Evolutionary conservation across 2,329 filamentous ascomycete genomes (phyloP).

Genomic region (Endocalyx cinctus): DNA sequence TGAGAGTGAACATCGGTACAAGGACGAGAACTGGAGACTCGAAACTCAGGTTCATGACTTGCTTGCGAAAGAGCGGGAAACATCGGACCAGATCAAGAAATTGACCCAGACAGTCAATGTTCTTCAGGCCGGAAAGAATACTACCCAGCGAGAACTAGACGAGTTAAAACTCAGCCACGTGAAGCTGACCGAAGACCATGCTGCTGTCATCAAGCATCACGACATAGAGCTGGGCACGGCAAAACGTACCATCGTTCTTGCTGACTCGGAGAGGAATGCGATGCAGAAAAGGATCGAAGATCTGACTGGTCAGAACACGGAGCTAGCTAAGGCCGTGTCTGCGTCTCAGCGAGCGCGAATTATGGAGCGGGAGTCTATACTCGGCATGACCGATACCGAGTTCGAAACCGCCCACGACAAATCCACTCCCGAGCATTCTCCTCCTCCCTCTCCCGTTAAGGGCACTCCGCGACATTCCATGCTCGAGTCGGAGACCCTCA

Average conservation of each 20-base stretch:
- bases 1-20: constrained; percentile 92
- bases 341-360: constrained; percentile 60
- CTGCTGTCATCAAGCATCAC: constrained; percentile 71
- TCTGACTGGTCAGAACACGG: constrained; percentile 81
- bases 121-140: constrained; percentile 69
- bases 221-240: constrained; percentile 83
- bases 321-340: constrained; percentile 80
- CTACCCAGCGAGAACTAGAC: constrained; percentile 80
- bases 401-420: constrained; percentile 63
- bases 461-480: constrained; percentile 84
- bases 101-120: constrained; percentile 68
- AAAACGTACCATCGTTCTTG: constrained; percentile 72
- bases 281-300: constrained; percentile 87
- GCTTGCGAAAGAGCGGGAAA: constrained; percentile 66
- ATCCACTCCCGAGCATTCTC: constrained; percentile 81
- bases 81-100: constrained; percentile 77
- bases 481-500: constrained; percentile 92
- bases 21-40: constrained; percentile 97
- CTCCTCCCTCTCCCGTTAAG: constrained; percentile 85
- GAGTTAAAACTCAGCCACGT: constrained; percentile 78
- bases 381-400: constrained; percentile 56
- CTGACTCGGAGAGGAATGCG: constrained; percentile 71
- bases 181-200: constrained; percentile 77
- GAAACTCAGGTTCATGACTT: constrained; percentile 90
- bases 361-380: constrained; percentile 59